Evolutionary conservation across 495 filamentous ascomycete genomes (phyloP), one percentile per base, ranked within the genome.

Genomic region (Podospora anserina): DNA sequence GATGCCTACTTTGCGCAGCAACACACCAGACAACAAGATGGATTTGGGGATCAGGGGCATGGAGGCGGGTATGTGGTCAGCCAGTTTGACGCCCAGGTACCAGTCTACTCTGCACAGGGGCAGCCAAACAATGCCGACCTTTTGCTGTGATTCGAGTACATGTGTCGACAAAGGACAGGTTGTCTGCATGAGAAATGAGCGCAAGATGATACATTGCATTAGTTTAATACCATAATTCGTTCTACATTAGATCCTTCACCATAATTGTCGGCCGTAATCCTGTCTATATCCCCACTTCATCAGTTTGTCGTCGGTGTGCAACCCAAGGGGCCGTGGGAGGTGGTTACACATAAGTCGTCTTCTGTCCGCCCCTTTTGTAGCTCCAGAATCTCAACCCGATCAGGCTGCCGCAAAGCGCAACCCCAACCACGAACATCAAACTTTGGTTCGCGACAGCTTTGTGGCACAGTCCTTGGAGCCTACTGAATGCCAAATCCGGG

Each of bases 1-100:
- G 93, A 97, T 73, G 87, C 85, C 34, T 97, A 95, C 75, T 97
- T 97, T 75, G 87, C 89, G 44, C 39, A 49, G 15, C 39, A 49
- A 49, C 39, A 49, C 39, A 49, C 39, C 39, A 49, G 39, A 49
- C 39, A 87, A 87, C 78, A 88, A 89, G 75, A 91, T 92, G 89
- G 86, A 85, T 4, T 84, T 92, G 83, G 81, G 86, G 67, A 82
- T 91, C 61, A 81, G 85, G 72, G 77, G n/a, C 30, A 83, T 59
- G 77, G 75, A 15, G 76, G 78, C 55, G 87, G 83, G 5, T 89
- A 88, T 67, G 87, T 91, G 34, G 90, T 91, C 13, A 91, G 88
- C 75, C 89, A 91, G 78, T 86, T 87, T 70, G 86, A 81, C 39
- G 85, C 86, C 39, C 84, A 90, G 79, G 82, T 85, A 69, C 80